Evolutionary conservation across 306 rosid genomes (phyloP), one percentile per base, ranked within the genome.

Genomic region (Gastrolobium villosum): DNA sequence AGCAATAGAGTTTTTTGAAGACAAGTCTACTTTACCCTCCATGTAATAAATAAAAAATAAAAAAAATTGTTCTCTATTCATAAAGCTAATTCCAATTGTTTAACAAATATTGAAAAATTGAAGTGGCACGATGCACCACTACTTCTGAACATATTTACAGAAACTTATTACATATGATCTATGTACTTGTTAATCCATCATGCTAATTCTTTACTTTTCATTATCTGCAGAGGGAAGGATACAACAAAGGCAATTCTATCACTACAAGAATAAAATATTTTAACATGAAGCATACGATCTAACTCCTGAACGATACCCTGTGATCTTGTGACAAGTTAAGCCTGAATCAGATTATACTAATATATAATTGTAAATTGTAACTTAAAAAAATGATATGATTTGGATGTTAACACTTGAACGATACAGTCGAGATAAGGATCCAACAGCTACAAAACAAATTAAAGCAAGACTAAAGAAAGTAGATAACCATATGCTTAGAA

Each of bases 351-450:
- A 66, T 69, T 52, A 20, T 34, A 73, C 72, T 36, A 9, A 59
- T 49, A 66, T 48, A 57, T n/a, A 40, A 52, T 26, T 35, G 31
- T 53, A 59, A 32, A 35, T 44, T 66, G 48, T 54, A 40, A 30
- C 43, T 6, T 48, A 0, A 11, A 40, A 48, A 63, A 28, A 14
- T 10, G 7, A 70, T 54, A 15, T 20, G 54, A 72, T 43, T 64
- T 69, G 68, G 49, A 64, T 69, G 74, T 45, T 61, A 49, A 77
- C 57, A 55, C 63, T 20, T 35, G 20, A 78, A 79, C 53, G 55
- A 45, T 55, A 45, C 62, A 49, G 69, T 32, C 61, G 57, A 4
- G 44, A 65, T 50, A 53, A 50, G 56, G 40, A 78, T 68, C 26
- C 55, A 61, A 76, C 13, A 53, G 70, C 28, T 31, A 31, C 10